Conservation (phyloP, 75 land plant species). For the Sequoiadendron giganteum region DNA sequence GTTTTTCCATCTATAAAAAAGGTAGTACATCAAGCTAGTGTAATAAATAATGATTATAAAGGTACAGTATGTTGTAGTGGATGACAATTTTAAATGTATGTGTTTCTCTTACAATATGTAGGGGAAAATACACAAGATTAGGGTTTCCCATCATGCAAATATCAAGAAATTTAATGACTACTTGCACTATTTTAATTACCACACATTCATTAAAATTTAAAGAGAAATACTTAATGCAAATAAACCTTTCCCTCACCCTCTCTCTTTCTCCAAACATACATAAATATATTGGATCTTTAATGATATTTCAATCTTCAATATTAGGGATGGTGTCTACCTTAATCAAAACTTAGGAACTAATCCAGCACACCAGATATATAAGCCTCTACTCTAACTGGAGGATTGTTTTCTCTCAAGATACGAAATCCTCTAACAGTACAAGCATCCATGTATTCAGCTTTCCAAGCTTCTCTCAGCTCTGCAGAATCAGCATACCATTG, state of each 20-base stretch:
- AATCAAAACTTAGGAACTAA: not conserved
- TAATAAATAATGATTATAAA: not conserved
- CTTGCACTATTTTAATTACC: not conserved
- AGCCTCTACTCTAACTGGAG: slow-evolving; percentile 14
- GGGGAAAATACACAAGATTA: not conserved
- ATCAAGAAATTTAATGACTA: not conserved
- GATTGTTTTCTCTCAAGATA: slow-evolving; percentile 26
- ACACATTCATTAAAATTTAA: not conserved
- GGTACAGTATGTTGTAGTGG: not conserved
- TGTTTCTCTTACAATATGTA: not conserved
- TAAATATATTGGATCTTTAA: not conserved
- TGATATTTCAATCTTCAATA: not conserved
- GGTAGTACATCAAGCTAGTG: not conserved
- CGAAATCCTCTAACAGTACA: slow-evolving; percentile 14
- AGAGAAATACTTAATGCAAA: not conserved
- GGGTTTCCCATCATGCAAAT: not conserved
- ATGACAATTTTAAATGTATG: not conserved
- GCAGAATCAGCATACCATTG: slow-evolving; percentile 39
- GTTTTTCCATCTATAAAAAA: not conserved
- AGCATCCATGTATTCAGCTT: slow-evolving; percentile 37
- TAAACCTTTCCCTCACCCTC: not conserved
- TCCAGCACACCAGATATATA: slow-evolving; percentile 9
- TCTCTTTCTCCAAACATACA: not conserved
- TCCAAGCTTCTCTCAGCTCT: slow-evolving; percentile 44
- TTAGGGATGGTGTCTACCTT: not conserved